Base-by-base conservation (phyloP, 345 rosid genomes). In the Excoecaria agallocha region DNA sequence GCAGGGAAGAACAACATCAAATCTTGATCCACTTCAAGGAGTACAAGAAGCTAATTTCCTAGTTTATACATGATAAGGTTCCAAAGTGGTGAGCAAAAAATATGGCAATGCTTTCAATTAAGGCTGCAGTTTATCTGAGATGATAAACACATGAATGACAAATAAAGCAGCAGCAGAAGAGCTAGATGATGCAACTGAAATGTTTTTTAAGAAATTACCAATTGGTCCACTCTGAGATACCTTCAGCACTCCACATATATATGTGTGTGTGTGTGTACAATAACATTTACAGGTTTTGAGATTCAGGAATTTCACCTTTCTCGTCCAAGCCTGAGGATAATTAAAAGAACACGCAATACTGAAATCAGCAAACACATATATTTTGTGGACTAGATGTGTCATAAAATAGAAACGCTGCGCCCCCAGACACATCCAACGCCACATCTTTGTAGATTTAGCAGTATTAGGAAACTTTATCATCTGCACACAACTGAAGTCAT, bases 11-110 rank as follows among this genome's bases (percentile, higher is more conserved):
- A 55, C 25, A 74, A 56, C 19, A 66, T 30, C 46, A 17, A 10
- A 74, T 54, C 46, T 24, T 15, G 37, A 65, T 74, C 3, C 20
- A 45, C 57, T 74, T 43, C 30, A 66, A 66, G 63, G 66, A 55
- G 43, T 20, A 55, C 13, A 74, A 65, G 4, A 50, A 10, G 51
- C n/a, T 35, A 35, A 17, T 52, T 24, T 17, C 70, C 37, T 37
- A 4, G 13, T 62, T 22, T 22, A 48, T 56, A 16, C 10, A 74
- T 58, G 37, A 58, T 55, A 17, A 57, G 61, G 22, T 6, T 11
- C 8, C 6, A 43, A 24, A 22, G 48, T 13, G 68, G 49, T 25
- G 25, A 41, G 9, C 15, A 52, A 15, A 74, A 30, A 66, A 61
- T 48, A 19, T 16, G 5, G 48, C 46, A 16, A 57, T 57, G 43